These are phyloP conservation scores for Alloteropsis semialata DNA, from an alignment of 176 grass and related monocot species.

Conservation along the genomic window DNA sequence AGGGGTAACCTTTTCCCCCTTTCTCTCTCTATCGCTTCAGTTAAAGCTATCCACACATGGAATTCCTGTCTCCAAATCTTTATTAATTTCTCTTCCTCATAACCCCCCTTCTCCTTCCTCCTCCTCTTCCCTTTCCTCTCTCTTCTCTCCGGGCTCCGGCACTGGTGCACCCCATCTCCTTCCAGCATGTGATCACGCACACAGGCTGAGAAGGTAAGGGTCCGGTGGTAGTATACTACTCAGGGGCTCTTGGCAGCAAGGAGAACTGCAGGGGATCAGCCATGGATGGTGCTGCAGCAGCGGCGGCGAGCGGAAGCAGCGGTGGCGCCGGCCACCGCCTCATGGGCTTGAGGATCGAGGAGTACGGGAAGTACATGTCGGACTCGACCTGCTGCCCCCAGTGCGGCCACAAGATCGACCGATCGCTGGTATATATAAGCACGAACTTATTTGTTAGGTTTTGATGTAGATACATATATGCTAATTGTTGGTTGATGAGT, in stretches of 20 bases:
- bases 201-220: conserved; percentile 18
- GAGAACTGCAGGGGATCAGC: neutral
- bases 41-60: conserved; percentile 64
- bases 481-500: neutral
- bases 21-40: conserved; percentile 48
- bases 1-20: conserved; percentile 51
- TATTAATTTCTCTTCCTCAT: conserved; percentile 46
- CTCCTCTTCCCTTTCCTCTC: conserved; percentile 7
- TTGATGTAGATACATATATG: neutral
- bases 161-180: neutral
- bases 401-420: conserved; percentile 71
- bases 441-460: conserved; percentile 7
- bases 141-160: neutral
- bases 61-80: conserved; percentile 65
- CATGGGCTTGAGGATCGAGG: conserved; percentile 46
- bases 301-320: neutral
- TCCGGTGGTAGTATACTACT: neutral
- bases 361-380: conserved; percentile 55
- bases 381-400: conserved; percentile 61
- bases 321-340: neutral
- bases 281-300: conserved; percentile 35
- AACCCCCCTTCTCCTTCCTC: conserved; percentile 21
- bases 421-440: conserved; percentile 35
- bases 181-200: conserved; percentile 50
- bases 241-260: neutral